Conservation (phyloP, 352 stramenopile genomes). For the Blastocystis sp. region DNA sequence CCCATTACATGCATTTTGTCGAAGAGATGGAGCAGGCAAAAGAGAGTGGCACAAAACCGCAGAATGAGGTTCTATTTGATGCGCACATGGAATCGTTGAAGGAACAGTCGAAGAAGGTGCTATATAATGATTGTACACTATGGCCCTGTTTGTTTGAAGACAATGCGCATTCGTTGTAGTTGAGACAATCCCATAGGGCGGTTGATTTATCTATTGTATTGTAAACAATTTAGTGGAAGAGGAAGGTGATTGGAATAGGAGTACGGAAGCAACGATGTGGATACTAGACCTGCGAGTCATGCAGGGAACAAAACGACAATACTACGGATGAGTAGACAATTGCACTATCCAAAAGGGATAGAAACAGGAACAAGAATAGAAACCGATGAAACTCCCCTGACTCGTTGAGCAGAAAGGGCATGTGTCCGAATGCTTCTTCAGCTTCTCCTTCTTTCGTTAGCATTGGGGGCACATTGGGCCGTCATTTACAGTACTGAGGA, state of each 20-base stretch:
- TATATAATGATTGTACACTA: conserved; percentile 12
- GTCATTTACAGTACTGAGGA: background rate
- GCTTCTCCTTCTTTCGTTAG: background rate
- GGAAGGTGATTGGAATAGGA: too few species aligned
- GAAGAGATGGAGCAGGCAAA: background rate
- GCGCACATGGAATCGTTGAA: background rate
- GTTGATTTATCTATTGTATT: too few species aligned
- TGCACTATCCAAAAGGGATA: too few species aligned
- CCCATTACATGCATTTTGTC: background rate
- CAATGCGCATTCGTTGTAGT: background rate
- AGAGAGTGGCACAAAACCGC: background rate
- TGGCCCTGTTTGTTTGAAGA: conserved; percentile 60
- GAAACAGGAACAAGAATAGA: too few species aligned
- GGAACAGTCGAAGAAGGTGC: background rate
- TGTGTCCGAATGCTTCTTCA: background rate
- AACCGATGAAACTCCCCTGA: too few species aligned
- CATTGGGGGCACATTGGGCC: background rate
- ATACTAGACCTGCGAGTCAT: too few species aligned
- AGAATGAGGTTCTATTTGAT: background rate
- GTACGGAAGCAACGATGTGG: too few species aligned
- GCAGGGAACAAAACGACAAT: too few species aligned
- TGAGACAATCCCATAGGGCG: background rate
- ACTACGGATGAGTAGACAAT: too few species aligned
- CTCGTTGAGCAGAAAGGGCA: too few species aligned
- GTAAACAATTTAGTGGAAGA: too few species aligned